Conservation (phyloP, 2,329 filamentous ascomycete species). For the Hypoxylon sp. region DNA sequence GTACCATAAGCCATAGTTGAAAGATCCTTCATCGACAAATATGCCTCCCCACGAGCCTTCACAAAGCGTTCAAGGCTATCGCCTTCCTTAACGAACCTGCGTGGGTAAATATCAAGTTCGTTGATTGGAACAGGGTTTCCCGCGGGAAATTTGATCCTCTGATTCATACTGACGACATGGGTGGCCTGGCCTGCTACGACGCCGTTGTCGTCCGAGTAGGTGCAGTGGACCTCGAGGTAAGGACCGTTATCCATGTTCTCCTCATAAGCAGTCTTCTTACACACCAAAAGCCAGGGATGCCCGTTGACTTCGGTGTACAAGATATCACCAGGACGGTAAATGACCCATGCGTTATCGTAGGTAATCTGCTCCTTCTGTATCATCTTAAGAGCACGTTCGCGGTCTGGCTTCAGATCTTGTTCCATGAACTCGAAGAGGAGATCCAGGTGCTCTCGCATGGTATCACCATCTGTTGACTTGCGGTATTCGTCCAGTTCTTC, state of each 20-base stretch:
- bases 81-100: constrained; percentile 39
- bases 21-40: constrained; percentile 43
- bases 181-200: constrained; percentile 40
- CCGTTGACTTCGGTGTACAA: constrained; percentile 48
- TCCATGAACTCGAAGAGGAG: constrained; percentile 54
- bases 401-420: constrained; percentile 46
- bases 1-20: constrained; percentile 48
- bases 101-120: constrained; percentile 48
- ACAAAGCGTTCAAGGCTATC: constrained; percentile 47
- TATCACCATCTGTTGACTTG: constrained; percentile 10
- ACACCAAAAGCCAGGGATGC: constrained; percentile 51
- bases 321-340: constrained; percentile 51
- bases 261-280: constrained; percentile 50
- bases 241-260: constrained; percentile 34
- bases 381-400: constrained; percentile 47
- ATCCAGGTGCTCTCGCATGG: constrained; percentile 46
- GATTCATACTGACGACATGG: constrained; percentile 36
- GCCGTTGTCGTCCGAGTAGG: constrained; percentile 51
- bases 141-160: constrained; percentile 47
- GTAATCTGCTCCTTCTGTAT: constrained; percentile 49
- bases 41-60: constrained; percentile 46
- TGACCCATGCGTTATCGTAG: constrained; percentile 50
- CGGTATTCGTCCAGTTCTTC: constrained; percentile 50
- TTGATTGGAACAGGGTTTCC: constrained; percentile 48
- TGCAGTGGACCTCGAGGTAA: constrained; percentile 50